Percentiles rank a stretch among this genome's conserved stretches.
Conservation (phyloP, 108 stramenopile species). For the Aurantiochytrium sp. region DNA sequence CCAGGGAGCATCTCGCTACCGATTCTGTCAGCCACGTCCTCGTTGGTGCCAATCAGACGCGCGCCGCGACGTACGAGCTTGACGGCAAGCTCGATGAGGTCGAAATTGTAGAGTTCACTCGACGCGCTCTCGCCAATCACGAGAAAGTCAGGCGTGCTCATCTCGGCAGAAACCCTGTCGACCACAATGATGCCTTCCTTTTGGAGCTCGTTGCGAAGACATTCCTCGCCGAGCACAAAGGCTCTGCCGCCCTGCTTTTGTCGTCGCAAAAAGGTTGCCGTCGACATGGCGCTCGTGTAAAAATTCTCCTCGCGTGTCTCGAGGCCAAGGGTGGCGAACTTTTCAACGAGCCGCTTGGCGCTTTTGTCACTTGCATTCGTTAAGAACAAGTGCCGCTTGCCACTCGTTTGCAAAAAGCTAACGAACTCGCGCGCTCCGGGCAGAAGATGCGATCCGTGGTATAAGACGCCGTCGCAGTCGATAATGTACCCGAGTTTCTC, state of each 20-base stretch:
- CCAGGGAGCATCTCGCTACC: neutral
- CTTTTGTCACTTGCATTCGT: neutral
- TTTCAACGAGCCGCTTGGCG: neutral
- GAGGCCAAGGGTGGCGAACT: neutral
- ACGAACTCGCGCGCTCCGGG: conserved; percentile 3
- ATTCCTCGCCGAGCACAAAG: neutral
- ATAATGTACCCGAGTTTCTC: neutral
- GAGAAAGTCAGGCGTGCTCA: neutral
- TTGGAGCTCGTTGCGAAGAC: neutral
- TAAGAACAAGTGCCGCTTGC: neutral
- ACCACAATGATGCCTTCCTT: neutral
- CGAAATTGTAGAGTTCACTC: neutral
- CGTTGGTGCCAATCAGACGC: neutral
- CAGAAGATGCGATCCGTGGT: neutral
- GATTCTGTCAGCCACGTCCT: neutral
- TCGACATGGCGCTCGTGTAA: conserved; percentile 11
- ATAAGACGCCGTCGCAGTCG: neutral
- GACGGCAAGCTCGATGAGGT: neutral
- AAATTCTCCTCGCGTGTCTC: neutral
- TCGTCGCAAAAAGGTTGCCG: neutral
- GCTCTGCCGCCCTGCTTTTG: neutral
- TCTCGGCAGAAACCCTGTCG: neutral
- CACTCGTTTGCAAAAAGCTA: neutral
- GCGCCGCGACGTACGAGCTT: conserved; percentile 3
- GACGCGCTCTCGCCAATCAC: neutral